These are phyloP conservation scores for Arabidopsis arenosa DNA, from an alignment of 345 rosid genomes.

Conservation along the genomic window DNA sequence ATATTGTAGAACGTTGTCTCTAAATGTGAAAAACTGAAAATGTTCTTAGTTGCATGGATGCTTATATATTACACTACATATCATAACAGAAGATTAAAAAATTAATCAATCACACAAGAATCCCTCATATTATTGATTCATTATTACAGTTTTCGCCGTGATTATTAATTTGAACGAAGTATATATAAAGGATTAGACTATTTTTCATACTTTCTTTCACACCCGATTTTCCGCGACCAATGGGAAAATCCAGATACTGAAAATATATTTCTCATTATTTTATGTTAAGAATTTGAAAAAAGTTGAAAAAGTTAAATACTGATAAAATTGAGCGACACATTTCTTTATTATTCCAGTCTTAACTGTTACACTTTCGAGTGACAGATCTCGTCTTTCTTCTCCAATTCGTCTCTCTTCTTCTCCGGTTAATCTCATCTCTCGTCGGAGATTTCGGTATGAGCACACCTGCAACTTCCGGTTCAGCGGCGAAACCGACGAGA, in stretches of 20 bases:
- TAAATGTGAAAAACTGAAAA: no score
- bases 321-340: slow-evolving; percentile 22
- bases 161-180: no score
- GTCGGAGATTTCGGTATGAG: slow-evolving; percentile 49
- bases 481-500: slow-evolving; percentile 52
- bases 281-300: background rate
- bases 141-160: no score
- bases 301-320: background rate
- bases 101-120: no score
- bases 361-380: slow-evolving; percentile 40
- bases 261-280: background rate
- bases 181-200: no score
- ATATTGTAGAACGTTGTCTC: no score
- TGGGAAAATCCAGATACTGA: background rate
- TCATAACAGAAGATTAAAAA: no score
- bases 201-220: no score
- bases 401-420: slow-evolving; percentile 20
- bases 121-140: no score
- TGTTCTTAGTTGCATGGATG: no score
- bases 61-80: no score
- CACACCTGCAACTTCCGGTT: slow-evolving; percentile 46
- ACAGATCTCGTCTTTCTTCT: slow-evolving; percentile 37
- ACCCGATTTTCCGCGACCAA: background rate
- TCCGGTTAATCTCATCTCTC: slow-evolving; percentile 16
- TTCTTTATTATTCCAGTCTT: slow-evolving; percentile 10